Conservation (phyloP, 1,284 basidiomycete genomes). For the Waitea zeae region DNA sequence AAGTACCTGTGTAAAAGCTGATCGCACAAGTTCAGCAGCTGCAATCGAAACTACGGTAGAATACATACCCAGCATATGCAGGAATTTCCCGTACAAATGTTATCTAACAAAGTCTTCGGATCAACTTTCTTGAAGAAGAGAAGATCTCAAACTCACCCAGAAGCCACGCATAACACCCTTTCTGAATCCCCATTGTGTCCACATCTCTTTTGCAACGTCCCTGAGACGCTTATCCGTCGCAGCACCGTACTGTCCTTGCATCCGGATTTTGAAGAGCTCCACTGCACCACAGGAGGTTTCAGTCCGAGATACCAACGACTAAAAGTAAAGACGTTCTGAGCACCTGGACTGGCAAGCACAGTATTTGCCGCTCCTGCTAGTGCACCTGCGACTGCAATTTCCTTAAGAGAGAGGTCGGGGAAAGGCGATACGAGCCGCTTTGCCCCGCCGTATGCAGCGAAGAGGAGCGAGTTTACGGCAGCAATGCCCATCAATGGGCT, state of each 20-base stretch:
- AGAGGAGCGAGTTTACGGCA: constrained; percentile 90
- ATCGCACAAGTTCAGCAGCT: neutral
- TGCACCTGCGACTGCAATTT: constrained; percentile 74
- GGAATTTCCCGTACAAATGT: constrained; percentile 88
- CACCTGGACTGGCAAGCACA: constrained; percentile 76
- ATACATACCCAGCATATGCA: constrained; percentile 73
- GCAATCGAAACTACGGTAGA: neutral
- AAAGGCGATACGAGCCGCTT: constrained; percentile 79
- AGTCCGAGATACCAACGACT: neutral
- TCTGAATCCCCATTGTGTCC: constrained; percentile 68
- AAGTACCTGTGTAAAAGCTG: constrained; percentile 1
- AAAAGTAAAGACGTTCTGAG: constrained; percentile 10
- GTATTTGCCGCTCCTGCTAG: constrained; percentile 88
- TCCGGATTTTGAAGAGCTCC: constrained; percentile 88
- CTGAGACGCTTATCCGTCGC: constrained; percentile 63
- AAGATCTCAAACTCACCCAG: constrained; percentile 38
- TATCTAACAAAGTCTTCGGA: constrained; percentile 29
- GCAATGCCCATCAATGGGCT: constrained; percentile 90
- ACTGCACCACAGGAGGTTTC: constrained; percentile 23
- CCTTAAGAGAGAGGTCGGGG: constrained; percentile 59
- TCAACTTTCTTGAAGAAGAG: constrained; percentile 1
- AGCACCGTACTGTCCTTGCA: constrained; percentile 86
- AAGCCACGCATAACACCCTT: constrained; percentile 92
- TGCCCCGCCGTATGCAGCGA: constrained; percentile 75
- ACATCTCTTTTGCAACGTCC: constrained; percentile 65